These are phyloP conservation scores for Apiotrichum domesticum DNA, from an alignment of 1,284 basidiomycete species.

Conservation along the genomic window DNA sequence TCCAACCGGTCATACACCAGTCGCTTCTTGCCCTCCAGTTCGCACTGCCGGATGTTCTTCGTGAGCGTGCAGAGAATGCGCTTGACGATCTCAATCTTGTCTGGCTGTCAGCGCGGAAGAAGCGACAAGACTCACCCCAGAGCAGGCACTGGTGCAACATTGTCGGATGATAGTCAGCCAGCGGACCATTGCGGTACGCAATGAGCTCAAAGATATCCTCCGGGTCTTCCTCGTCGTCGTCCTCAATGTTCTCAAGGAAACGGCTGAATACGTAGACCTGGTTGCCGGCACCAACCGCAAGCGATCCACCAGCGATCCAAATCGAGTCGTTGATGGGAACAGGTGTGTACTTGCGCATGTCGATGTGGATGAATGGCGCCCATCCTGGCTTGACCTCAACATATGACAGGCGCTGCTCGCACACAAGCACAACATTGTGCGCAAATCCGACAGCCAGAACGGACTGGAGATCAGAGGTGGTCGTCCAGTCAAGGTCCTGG, in stretches of 20 bases:
- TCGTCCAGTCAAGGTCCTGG: constrained; percentile 80
- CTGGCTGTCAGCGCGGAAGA: constrained; percentile 47
- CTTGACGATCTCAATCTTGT: constrained; percentile 76
- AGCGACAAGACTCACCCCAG: constrained; percentile 60
- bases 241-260: constrained; percentile 36
- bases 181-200: constrained; percentile 70
- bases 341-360: constrained; percentile 65
- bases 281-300: constrained; percentile 61
- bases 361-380: constrained; percentile 66
- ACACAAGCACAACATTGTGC: constrained; percentile 69
- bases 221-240: constrained; percentile 24
- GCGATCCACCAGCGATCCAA: constrained; percentile 72
- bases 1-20: constrained; percentile 33
- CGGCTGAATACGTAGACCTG: constrained; percentile 63
- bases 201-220: constrained; percentile 70
- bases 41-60: constrained; percentile 38
- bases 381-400: constrained; percentile 74
- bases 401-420: constrained; percentile 82
- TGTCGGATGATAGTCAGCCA: constrained; percentile 84
- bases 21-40: constrained; percentile 29
- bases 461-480: constrained; percentile 80
- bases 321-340: constrained; percentile 76
- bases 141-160: constrained; percentile 83
- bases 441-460: constrained; percentile 80
- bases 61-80: constrained; percentile 66